A percentile compares a stretch with the other conserved stretches of the same genome.
Evolutionary conservation across 108 stramenopile genomes (phyloP).

Genomic region (Schizochytrium sp.): DNA sequence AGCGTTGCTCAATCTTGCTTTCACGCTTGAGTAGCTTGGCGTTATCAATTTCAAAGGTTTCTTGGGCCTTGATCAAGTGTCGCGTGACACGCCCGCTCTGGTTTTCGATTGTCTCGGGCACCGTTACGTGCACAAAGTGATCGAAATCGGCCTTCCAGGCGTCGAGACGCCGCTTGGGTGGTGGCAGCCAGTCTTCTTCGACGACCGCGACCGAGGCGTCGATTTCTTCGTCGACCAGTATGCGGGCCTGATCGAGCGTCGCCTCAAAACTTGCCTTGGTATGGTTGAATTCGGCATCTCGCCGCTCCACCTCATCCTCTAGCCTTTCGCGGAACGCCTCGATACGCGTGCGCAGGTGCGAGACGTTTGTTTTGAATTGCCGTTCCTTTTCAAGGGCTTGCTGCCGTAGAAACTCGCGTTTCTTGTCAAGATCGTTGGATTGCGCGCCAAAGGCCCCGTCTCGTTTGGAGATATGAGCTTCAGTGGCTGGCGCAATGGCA

Average conservation of each 20-base stretch:
- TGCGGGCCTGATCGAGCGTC: not conserved
- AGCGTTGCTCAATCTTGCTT: slow-evolving; percentile 35
- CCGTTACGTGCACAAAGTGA: slow-evolving; percentile 32
- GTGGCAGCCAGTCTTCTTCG: slow-evolving; percentile 1
- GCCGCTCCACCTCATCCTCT: not conserved
- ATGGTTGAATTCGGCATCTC: not conserved
- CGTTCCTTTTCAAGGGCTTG: not conserved
- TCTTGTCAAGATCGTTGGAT: not conserved
- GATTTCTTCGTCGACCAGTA: not conserved
- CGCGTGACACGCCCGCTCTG: slow-evolving; percentile 41
- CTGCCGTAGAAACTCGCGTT: not conserved
- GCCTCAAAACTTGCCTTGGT: not conserved
- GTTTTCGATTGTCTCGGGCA: slow-evolving; percentile 33
- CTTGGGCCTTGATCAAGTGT: slow-evolving; percentile 40
- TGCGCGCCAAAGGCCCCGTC: not conserved
- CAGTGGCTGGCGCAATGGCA: not conserved
- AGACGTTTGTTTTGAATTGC: not conserved
- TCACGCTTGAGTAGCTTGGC: slow-evolving; percentile 45
- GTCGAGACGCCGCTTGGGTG: not conserved
- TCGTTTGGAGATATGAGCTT: not conserved
- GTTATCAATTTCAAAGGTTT: slow-evolving; percentile 48
- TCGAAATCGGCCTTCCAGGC: not conserved
- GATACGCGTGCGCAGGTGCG: not conserved
- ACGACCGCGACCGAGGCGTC: not conserved
- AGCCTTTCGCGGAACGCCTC: not conserved